Conservation (phyloP, 2,329 filamentous ascomycete species). For the Tolypocladium cylindrosporum region DNA sequence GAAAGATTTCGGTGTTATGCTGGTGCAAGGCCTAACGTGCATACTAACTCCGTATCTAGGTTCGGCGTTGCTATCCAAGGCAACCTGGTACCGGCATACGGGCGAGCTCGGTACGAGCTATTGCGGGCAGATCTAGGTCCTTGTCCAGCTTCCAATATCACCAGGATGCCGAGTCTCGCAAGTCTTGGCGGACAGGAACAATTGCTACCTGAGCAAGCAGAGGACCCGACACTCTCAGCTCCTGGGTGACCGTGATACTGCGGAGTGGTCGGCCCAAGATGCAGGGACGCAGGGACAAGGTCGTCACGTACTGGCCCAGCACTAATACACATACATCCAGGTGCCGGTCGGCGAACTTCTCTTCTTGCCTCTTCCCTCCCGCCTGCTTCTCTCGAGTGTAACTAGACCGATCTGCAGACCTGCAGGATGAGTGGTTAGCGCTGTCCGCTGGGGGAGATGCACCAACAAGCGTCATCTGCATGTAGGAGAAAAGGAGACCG, state of each 20-base stretch:
- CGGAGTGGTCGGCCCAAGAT: too few species aligned
- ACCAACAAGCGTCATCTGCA: neutral
- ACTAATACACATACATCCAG: neutral
- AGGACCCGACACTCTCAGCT: neutral
- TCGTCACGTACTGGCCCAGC: too few species aligned
- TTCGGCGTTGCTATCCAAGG: neutral
- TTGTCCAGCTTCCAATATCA: neutral
- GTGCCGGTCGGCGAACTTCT: neutral
- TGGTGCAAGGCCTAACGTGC: neutral
- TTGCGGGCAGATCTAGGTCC: neutral
- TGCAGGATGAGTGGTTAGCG: neutral
- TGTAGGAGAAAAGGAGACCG: neutral
- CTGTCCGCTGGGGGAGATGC: neutral
- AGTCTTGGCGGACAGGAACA: neutral
- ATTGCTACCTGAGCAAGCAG: neutral
- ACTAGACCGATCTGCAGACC: too few species aligned
- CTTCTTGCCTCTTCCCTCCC: neutral
- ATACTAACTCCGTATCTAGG: neutral
- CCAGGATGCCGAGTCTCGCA: neutral
- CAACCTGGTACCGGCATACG: neutral
- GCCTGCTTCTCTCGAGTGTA: too few species aligned
- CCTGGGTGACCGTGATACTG: neutral
- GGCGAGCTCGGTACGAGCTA: neutral
- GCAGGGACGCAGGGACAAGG: neutral
- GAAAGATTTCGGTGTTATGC: neutral